A percentile compares a stretch with the other conserved stretches of the same genome.
phyloP scores from a whole-genome alignment of 1,139 yeast species.

The Suhomyces bribrorum region DNA sequence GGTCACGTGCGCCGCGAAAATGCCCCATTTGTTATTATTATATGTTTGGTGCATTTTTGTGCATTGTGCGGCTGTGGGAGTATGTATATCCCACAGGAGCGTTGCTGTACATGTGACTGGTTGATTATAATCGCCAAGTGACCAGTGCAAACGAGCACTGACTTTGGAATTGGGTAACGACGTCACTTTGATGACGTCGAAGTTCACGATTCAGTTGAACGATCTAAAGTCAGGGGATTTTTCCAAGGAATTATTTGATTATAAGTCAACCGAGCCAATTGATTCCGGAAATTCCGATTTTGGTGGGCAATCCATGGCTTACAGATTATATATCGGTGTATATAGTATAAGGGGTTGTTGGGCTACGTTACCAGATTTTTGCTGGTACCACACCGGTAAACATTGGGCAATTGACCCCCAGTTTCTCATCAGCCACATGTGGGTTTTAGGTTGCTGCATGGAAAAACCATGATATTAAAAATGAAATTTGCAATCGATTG shows the following conservation, averaged over 20 bases:
- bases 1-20: background rate
- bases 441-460: conserved; percentile 11
- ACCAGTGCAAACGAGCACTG: background rate
- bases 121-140: background rate
- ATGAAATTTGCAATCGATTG: conserved; percentile 12
- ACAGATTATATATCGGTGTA: too few relatives aligned
- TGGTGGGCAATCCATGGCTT: too few relatives aligned
- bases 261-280: background rate
- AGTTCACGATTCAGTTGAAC: too few relatives aligned
- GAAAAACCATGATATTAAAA: conserved; percentile 4
- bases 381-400: background rate
- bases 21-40: background rate
- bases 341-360: too few relatives aligned
- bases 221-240: too few relatives aligned
- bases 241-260: too few relatives aligned
- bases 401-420: background rate
- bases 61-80: too few relatives aligned
- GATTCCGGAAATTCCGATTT: background rate
- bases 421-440: conserved; percentile 12
- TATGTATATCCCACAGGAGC: too few relatives aligned
- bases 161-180: background rate
- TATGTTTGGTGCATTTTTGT: background rate
- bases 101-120: background rate
- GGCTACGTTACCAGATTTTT: too few relatives aligned
- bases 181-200: background rate